Base-by-base conservation (phyloP, 192 early-diverging fungal species). In the Linnemannia schmuckeri region DNA sequence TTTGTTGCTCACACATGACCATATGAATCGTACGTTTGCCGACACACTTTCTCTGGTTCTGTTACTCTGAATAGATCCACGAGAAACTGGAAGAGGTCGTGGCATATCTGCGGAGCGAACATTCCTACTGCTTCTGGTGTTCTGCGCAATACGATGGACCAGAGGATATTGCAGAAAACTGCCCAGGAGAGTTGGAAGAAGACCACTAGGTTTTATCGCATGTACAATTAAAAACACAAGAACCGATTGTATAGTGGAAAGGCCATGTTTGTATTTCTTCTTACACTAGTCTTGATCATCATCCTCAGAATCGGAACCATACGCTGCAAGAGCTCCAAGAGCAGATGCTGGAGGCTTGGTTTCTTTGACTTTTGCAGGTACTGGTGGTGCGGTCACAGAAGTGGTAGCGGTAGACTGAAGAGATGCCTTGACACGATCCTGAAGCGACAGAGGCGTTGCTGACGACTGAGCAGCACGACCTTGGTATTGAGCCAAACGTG, bases 101-200 rank as follows among this genome's bases (percentile, higher is more conserved):
- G 1, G 10, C 69, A 2, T 92, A 96, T 72, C 82, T 96, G 35
- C 91, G 94, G 17, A 52, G 46, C 15, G 75, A 89, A 9, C 90
- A 95, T 80, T 70, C 49, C 46, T 96, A 96, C 76, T 96, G 95
- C 78, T 87, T 95, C 41, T 96, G 94, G 94, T 96, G 95, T 80
- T 90, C 91, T 38, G 89, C 83, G 15, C 82, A 87, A 47, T 96
- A 92, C 52, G 72, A 85, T 46, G 81, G 91, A 33, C 71, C 66
- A 75, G 89, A 92, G 33, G 94, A 95, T 83, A 61, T 96, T 33
- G 69, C 70, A 15, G 70, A 82, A 22, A 82, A 88, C n/a, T 96
- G 95, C 80, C 94, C 95, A 12, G 95, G 95, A 7, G 75, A 82
- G 18, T 81, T 81, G 0, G 90, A 91, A 78, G 94, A 94, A 15